phyloP scores from a whole-genome alignment of 306 rosid genomes.

The Rubus parviflorus region DNA sequence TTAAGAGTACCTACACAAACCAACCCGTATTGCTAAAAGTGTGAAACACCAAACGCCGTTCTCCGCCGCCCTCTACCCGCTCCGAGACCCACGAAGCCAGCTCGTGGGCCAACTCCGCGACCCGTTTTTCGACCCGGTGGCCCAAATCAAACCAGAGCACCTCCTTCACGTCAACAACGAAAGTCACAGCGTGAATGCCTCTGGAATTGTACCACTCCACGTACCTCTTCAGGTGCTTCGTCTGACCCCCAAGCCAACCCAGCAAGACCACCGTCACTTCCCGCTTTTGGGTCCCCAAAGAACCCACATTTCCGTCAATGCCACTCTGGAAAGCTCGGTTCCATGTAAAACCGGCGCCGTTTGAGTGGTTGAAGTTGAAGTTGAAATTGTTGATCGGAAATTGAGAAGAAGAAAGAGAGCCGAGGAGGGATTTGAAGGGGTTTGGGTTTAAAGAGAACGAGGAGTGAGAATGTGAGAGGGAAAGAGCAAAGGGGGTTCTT shows the following conservation, averaged over 20 bases:
- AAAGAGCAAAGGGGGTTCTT: constrained; percentile 25
- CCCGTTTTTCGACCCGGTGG: constrained; percentile 48
- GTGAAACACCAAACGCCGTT: constrained; percentile 72
- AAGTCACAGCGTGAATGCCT: constrained; percentile 70
- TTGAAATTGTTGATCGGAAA: background rate
- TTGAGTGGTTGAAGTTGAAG: constrained; percentile 26
- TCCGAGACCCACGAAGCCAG: constrained; percentile 59
- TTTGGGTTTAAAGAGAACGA: constrained; percentile 23
- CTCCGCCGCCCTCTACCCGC: constrained; percentile 51
- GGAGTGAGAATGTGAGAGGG: constrained; percentile 28
- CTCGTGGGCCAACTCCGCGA: constrained; percentile 45
- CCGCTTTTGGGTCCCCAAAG: constrained; percentile 22
- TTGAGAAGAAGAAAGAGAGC: constrained; percentile 40
- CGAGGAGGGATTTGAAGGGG: constrained; percentile 41
- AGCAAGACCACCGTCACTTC: constrained; percentile 64
- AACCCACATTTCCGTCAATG: constrained; percentile 16
- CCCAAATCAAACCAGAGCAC: constrained; percentile 57
- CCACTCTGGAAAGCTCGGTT: constrained; percentile 39
- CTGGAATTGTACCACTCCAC: constrained; percentile 81
- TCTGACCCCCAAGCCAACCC: constrained; percentile 86
- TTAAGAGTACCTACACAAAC: constrained; percentile 67
- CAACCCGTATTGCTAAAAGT: constrained; percentile 95
- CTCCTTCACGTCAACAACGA: constrained; percentile 58
- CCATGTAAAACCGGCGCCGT: constrained; percentile 40
- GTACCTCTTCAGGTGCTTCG: constrained; percentile 73